These are phyloP conservation scores for Bolboschoenoplectus hybrid DNA, from an alignment of 202 grass and related monocot species.

Conservation along the genomic window DNA sequence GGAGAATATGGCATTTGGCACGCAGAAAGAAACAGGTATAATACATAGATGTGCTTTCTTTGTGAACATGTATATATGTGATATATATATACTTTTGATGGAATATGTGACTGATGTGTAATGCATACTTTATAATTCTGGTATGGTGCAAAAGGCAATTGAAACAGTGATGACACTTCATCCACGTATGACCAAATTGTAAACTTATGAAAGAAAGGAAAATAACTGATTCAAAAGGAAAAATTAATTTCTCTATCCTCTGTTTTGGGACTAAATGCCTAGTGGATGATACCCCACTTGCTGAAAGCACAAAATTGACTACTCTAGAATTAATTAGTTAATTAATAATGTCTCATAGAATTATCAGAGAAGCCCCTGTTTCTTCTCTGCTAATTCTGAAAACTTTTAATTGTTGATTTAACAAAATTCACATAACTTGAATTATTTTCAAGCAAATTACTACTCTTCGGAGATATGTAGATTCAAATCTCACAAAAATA, in stretches of 20 bases:
- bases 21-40: slow-evolving; percentile 88
- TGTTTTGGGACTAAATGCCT: slow-evolving; percentile 19
- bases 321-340: neutral
- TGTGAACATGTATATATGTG: neutral
- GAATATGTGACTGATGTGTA: neutral
- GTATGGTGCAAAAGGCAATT: slow-evolving; percentile 15
- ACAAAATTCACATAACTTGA: neutral
- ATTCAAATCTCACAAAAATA: too few species aligned
- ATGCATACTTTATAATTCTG: slow-evolving; percentile 17
- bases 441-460: neutral
- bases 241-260: slow-evolving; percentile 15
- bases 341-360: neutral
- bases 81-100: neutral
- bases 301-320: neutral
- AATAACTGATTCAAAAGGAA: neutral
- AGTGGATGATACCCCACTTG: slow-evolving; percentile 1
- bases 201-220: neutral
- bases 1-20: slow-evolving; percentile 94
- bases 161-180: slow-evolving; percentile 8
- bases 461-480: too few species aligned
- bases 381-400: neutral
- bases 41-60: neutral
- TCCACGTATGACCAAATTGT: slow-evolving; percentile 9
- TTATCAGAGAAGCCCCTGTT: neutral
- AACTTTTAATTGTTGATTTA: neutral